A percentile compares a stretch with the other conserved stretches of the same genome.
phyloP scores from a whole-genome alignment of 75 land plant species.

The Cupressus sempervirens region DNA sequence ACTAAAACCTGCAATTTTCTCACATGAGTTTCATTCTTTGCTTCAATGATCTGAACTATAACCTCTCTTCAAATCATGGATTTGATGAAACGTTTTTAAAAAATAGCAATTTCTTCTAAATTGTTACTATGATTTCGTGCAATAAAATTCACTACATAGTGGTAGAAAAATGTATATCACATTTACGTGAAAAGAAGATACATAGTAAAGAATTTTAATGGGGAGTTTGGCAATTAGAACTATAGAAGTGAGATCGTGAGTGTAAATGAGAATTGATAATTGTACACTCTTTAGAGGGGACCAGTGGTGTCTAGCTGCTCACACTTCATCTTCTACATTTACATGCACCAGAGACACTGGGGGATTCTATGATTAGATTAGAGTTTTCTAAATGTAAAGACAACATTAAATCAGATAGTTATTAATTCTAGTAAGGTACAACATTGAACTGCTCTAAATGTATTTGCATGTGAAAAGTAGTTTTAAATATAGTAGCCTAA shows the following conservation, averaged over 20 bases:
- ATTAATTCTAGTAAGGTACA: too few relatives aligned
- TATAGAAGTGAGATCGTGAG: not conserved
- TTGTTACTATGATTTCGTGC: not conserved
- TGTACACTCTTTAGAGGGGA: not conserved
- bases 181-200: not conserved
- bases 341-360: not conserved
- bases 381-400: too few relatives aligned
- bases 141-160: not conserved
- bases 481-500: too few relatives aligned
- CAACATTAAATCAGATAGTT: too few relatives aligned
- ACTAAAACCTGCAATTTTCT: too few relatives aligned
- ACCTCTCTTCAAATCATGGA: too few relatives aligned
- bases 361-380: not conserved
- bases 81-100: too few relatives aligned
- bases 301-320: not conserved
- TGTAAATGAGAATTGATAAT: not conserved
- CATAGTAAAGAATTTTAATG: not conserved
- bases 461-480: too few relatives aligned
- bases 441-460: too few relatives aligned
- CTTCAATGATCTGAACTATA: too few relatives aligned
- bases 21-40: too few relatives aligned
- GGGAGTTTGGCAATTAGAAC: not conserved
- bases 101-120: too few relatives aligned
- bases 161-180: not conserved
- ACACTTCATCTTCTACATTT: not conserved